These are phyloP conservation scores for Penicillium riverlandense DNA, from an alignment of 495 filamentous ascomycete genomes.

Conservation along the genomic window DNA sequence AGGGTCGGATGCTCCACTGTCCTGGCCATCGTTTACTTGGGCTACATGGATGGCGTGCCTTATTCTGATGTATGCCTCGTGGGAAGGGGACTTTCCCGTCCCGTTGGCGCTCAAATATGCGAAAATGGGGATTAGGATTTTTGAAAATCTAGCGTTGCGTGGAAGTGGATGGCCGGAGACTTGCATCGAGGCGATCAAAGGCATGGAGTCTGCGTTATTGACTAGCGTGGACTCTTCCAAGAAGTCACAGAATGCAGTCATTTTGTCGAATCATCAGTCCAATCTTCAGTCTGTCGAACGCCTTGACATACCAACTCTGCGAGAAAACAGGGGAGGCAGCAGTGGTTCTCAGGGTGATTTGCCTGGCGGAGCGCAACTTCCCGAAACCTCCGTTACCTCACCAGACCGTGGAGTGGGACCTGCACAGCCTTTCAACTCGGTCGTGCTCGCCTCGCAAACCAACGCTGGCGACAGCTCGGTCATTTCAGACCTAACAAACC, in stretches of 20 bases:
- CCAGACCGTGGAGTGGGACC: too few relatives aligned
- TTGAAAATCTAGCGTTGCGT: constrained; percentile 28
- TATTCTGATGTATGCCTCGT: constrained; percentile 40
- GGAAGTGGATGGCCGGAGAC: constrained; percentile 35
- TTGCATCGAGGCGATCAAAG: constrained; percentile 34
- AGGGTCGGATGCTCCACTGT: constrained; percentile 15
- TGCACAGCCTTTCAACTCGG: too few relatives aligned
- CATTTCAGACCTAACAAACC: too few relatives aligned
- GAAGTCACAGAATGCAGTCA: background rate
- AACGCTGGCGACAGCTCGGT: background rate
- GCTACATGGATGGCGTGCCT: constrained; percentile 43
- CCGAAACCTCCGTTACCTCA: too few relatives aligned
- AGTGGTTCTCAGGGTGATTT: too few relatives aligned
- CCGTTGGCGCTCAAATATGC: constrained; percentile 28
- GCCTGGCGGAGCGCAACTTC: too few relatives aligned
- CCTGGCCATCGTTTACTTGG: constrained; percentile 44
- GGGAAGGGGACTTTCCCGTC: constrained; percentile 27
- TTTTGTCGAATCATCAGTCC: background rate
- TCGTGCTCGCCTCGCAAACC: background rate
- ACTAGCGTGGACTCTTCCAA: constrained; percentile 1
- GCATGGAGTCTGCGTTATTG: constrained; percentile 28
- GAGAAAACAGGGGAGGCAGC: too few relatives aligned
- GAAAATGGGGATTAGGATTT: constrained; percentile 21
- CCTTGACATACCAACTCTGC: too few relatives aligned
- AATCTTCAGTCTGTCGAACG: too few relatives aligned